Percentiles rank a stretch among this genome's conserved stretches.
Evolutionary conservation across 768 basidiomycete genomes (phyloP).

Genomic region (Harrya chromipes): DNA sequence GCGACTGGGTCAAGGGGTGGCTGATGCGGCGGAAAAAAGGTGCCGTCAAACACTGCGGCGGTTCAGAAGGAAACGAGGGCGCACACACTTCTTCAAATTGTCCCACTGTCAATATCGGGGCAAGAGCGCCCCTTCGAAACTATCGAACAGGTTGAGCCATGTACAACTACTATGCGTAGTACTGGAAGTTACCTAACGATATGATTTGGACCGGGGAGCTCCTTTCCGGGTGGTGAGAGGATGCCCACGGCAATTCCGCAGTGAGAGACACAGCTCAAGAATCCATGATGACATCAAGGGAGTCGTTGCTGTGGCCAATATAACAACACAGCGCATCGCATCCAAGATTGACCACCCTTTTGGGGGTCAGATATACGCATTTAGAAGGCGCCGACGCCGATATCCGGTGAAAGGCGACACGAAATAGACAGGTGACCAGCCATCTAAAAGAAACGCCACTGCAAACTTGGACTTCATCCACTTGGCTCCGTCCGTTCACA

Average conservation of each 20-base stretch:
- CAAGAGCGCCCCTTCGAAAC: too few species aligned
- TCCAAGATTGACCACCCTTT: not conserved
- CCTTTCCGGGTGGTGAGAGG: not conserved
- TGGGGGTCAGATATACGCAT: slow-evolving; percentile 4
- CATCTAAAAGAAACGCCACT: too few species aligned
- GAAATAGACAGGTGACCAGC: too few species aligned
- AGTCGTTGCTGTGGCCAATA: not conserved
- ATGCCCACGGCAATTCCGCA: not conserved
- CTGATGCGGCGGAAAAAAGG: not conserved
- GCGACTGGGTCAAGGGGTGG: slow-evolving; percentile 1
- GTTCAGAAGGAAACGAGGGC: too few species aligned
- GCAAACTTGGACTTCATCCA: slow-evolving; percentile 7
- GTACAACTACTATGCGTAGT: too few species aligned
- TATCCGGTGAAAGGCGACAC: not conserved
- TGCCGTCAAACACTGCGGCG: slow-evolving; percentile 1
- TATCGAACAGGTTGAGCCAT: too few species aligned
- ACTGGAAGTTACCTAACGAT: not conserved
- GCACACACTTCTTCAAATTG: too few species aligned
- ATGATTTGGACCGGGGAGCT: not conserved
- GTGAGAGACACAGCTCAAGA: slow-evolving; percentile 5
- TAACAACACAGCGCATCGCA: not conserved
- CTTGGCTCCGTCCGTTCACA: slow-evolving; percentile 8
- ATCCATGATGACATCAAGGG: slow-evolving; percentile 1
- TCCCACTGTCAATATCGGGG: too few species aligned
- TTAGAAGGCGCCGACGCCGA: not conserved